Conservation (phyloP, 2,329 filamentous ascomycete species). For the Drechslerella stenobrocha region DNA sequence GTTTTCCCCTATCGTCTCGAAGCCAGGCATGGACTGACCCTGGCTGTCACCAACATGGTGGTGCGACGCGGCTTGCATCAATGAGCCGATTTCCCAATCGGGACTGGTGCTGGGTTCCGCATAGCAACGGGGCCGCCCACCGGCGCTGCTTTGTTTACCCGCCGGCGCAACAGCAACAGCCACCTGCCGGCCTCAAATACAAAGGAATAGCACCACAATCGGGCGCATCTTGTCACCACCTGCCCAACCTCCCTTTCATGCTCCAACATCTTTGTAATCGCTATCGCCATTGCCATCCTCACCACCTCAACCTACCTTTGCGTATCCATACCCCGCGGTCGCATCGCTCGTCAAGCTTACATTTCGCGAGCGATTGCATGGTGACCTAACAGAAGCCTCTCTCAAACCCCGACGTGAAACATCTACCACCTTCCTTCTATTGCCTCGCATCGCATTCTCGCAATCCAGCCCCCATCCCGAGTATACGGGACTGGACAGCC, state of each 20-base stretch:
- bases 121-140: constrained; percentile 33
- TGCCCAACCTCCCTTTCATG: constrained; percentile 3
- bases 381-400: constrained; percentile 3
- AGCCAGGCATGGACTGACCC: background rate
- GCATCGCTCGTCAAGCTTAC: background rate
- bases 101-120: constrained; percentile 25
- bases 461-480: background rate
- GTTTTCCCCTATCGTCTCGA: background rate
- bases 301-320: background rate
- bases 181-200: constrained; percentile 28
- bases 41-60: constrained; percentile 2
- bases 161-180: constrained; percentile 31
- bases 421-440: background rate
- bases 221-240: constrained; percentile 24
- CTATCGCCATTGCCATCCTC: background rate
- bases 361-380: constrained; percentile 1
- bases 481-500: constrained; percentile 21
- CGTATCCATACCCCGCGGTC: background rate
- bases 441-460: constrained; percentile 3
- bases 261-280: background rate
- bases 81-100: background rate
- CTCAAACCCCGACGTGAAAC: background rate
- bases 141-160: constrained; percentile 27
- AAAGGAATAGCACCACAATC: constrained; percentile 32
- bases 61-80: constrained; percentile 4